phyloP scores from a whole-genome alignment of 768 basidiomycete species.

The Mrakia frigida region DNA sequence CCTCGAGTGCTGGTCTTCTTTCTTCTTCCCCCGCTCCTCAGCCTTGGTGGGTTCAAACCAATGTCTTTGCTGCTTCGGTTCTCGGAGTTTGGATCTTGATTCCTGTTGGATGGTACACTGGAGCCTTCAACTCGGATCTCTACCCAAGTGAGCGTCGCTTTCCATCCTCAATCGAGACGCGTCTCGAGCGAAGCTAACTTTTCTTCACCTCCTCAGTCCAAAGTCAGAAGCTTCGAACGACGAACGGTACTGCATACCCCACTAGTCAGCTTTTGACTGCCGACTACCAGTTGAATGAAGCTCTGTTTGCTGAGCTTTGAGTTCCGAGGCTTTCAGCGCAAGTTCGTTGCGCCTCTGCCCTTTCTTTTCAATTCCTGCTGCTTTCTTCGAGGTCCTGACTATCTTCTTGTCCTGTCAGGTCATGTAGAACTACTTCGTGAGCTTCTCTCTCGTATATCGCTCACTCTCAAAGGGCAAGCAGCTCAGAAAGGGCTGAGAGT shows the following conservation, averaged over 20 bases:
- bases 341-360: no score
- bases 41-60: neutral
- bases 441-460: neutral
- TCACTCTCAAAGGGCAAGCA: no score
- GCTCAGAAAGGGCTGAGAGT: no score
- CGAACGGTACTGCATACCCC: constrained; percentile 11
- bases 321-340: neutral
- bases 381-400: neutral
- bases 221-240: neutral
- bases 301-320: constrained; percentile 12
- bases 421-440: neutral
- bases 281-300: neutral
- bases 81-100: constrained; percentile 15
- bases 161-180: neutral
- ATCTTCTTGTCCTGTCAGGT: neutral
- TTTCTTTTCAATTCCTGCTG: neutral
- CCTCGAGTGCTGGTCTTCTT: no score
- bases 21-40: neutral
- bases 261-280: neutral
- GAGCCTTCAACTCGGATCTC: neutral
- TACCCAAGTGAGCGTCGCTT: neutral
- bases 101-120: constrained; percentile 10
- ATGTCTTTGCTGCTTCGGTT: neutral
- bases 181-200: neutral
- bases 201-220: neutral